phyloP scores from a whole-genome alignment of 805 yeast genomes.

The Blastobotrys muscicola region DNA sequence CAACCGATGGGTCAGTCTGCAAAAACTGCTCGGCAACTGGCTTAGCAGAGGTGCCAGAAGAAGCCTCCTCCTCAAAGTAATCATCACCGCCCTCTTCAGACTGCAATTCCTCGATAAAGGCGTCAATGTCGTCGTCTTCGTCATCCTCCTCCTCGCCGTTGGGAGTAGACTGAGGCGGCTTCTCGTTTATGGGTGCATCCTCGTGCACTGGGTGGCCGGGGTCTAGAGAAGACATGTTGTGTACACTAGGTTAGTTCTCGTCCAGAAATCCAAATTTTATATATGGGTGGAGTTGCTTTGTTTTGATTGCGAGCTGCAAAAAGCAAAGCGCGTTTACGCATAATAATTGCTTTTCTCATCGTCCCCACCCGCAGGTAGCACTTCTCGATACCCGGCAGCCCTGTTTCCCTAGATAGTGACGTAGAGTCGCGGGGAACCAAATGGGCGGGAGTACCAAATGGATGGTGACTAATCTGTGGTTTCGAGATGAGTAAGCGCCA shows the following conservation, averaged over 20 bases:
- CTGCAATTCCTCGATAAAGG: slow-evolving; percentile 56
- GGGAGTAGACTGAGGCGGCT: slow-evolving; percentile 26
- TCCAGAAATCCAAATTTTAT: background rate
- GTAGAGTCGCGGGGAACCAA: too few species aligned
- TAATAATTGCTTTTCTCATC: too few species aligned
- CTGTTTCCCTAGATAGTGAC: too few species aligned
- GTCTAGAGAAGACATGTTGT: background rate
- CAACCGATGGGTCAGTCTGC: slow-evolving; percentile 70
- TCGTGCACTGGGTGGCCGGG: too few species aligned
- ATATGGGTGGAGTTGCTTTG: slow-evolving; percentile 29
- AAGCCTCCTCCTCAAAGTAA: slow-evolving; percentile 25
- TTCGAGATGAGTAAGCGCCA: too few species aligned
- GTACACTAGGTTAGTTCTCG: background rate
- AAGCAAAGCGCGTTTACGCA: too few species aligned
- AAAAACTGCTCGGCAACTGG: slow-evolving; percentile 80
- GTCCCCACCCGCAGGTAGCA: too few species aligned
- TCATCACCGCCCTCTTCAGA: slow-evolving; percentile 43
- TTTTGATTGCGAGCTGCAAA: slow-evolving; percentile 26
- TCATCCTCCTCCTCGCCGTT: slow-evolving; percentile 51
- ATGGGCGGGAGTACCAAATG: too few species aligned
- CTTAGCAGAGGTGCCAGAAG: slow-evolving; percentile 51
- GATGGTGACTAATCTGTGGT: too few species aligned
- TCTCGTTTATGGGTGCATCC: background rate
- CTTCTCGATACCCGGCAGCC: too few species aligned
- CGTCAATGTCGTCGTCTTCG: slow-evolving; percentile 58